These are phyloP conservation scores for Colletotrichum truncatum DNA, from an alignment of 2,329 filamentous ascomycete genomes.

Conservation along the genomic window DNA sequence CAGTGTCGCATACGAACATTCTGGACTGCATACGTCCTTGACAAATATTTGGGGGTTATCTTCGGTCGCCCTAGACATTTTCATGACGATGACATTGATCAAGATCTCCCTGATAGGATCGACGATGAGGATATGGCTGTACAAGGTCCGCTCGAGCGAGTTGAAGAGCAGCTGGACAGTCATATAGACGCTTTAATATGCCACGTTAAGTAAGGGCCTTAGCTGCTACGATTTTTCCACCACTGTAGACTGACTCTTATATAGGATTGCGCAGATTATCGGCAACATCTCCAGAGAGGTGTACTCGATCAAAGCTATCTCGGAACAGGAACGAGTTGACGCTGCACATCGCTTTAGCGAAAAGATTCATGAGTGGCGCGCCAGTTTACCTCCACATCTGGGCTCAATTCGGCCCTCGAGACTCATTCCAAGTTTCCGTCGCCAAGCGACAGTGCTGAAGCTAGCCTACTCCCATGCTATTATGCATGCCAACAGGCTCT, in stretches of 20 bases:
- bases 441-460: conserved; percentile 61
- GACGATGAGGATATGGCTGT: conserved; percentile 66
- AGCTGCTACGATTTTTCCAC: no score
- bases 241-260: not conserved
- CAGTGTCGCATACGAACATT: conserved; percentile 67
- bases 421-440: conserved; percentile 54
- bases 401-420: conserved; percentile 53
- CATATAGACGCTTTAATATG: conserved; percentile 58
- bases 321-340: conserved; percentile 45
- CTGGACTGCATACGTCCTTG: conserved; percentile 70
- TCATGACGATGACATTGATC: conserved; percentile 72
- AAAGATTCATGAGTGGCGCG: conserved; percentile 50
- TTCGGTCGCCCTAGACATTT: conserved; percentile 68
- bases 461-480: conserved; percentile 64
- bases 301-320: conserved; percentile 47
- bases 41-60: conserved; percentile 71
- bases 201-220: conserved; percentile 53
- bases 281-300: conserved; percentile 49
- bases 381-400: conserved; percentile 50
- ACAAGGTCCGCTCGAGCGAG: conserved; percentile 35
- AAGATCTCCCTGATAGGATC: conserved; percentile 61
- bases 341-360: conserved; percentile 47
- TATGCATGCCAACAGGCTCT: conserved; percentile 64
- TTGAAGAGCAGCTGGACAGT: conserved; percentile 49
- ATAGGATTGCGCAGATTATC: conserved; percentile 46